phyloP scores from a whole-genome alignment of 345 rosid species.

The Eutrema heterophyllum region DNA sequence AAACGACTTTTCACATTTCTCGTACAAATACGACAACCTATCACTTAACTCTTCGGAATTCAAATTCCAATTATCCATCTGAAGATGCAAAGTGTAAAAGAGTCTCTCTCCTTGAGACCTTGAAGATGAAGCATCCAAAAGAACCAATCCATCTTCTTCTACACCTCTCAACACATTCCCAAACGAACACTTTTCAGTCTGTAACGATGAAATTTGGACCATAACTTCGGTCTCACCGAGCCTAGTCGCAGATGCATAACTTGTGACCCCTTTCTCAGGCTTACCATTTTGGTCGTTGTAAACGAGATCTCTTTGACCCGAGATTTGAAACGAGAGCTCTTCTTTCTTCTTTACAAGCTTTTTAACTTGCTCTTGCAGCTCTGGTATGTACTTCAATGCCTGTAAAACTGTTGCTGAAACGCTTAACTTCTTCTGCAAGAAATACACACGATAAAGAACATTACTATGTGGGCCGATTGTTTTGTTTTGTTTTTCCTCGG shows the following conservation, averaged over 20 bases:
- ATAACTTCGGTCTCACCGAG: slow-evolving; percentile 40
- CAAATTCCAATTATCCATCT: slow-evolving; percentile 28
- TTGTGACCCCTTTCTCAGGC: slow-evolving; percentile 10
- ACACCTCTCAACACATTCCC: slow-evolving; percentile 36
- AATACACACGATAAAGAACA: neutral
- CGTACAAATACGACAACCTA: slow-evolving; percentile 15
- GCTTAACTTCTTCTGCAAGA: slow-evolving; percentile 48
- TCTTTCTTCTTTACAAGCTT: slow-evolving; percentile 37
- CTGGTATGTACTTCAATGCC: slow-evolving; percentile 51
- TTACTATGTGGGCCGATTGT: neutral
- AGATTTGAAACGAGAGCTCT: slow-evolving; percentile 35
- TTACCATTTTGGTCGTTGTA: slow-evolving; percentile 12
- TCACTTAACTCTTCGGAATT: slow-evolving; percentile 12
- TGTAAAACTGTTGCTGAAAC: slow-evolving; percentile 46
- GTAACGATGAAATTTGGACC: slow-evolving; percentile 41
- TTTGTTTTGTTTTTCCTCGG: neutral
- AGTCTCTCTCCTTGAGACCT: slow-evolving; percentile 43
- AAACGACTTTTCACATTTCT: slow-evolving; percentile 13
- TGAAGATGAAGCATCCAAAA: slow-evolving; percentile 57
- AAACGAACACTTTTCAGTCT: slow-evolving; percentile 33
- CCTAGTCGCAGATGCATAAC: slow-evolving; percentile 27
- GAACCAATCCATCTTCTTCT: slow-evolving; percentile 45
- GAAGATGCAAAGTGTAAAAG: slow-evolving; percentile 52
- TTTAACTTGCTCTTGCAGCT: slow-evolving; percentile 42
- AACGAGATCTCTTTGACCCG: slow-evolving; percentile 14